Conservation (phyloP, 768 basidiomycete genomes). For the Collybia mongolica region DNA sequence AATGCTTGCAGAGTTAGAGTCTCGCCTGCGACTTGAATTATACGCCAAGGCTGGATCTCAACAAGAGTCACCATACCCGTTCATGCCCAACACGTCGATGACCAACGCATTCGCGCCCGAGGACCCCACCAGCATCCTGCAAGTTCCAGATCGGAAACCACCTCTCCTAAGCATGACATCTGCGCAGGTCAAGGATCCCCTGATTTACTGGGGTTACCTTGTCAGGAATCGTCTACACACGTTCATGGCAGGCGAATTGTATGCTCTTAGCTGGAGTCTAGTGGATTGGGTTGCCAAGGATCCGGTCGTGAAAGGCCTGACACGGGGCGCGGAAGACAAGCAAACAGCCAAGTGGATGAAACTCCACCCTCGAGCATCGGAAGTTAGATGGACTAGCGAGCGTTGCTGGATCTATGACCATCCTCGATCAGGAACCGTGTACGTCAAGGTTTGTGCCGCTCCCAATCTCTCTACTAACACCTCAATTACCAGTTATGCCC, state of each 20-base stretch:
- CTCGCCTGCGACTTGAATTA: slow-evolving; percentile 79
- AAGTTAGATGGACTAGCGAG: slow-evolving; percentile 89
- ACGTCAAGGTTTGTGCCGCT: slow-evolving; percentile 28
- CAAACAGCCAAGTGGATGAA: slow-evolving; percentile 92
- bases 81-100: slow-evolving; percentile 8
- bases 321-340: slow-evolving; percentile 89
- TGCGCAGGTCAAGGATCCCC: slow-evolving; percentile 48
- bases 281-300: slow-evolving; percentile 87
- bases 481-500: slow-evolving; percentile 65
- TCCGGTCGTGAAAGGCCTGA: slow-evolving; percentile 60
- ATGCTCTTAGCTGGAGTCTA: slow-evolving; percentile 86
- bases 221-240: slow-evolving; percentile 84
- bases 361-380: slow-evolving; percentile 71
- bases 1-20: slow-evolving; percentile 92
- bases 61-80: slow-evolving; percentile 14
- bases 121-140: background rate
- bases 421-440: slow-evolving; percentile 92
- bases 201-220: slow-evolving; percentile 88
- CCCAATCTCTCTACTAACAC: slow-evolving; percentile 1
- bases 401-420: slow-evolving; percentile 99
- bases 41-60: slow-evolving; percentile 38
- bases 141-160: background rate
- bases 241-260: slow-evolving; percentile 96
- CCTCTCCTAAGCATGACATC: background rate
- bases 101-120: slow-evolving; percentile 5